Base-by-base conservation (phyloP, 441 rosid species). In the Arabidopsis hybrid region DNA sequence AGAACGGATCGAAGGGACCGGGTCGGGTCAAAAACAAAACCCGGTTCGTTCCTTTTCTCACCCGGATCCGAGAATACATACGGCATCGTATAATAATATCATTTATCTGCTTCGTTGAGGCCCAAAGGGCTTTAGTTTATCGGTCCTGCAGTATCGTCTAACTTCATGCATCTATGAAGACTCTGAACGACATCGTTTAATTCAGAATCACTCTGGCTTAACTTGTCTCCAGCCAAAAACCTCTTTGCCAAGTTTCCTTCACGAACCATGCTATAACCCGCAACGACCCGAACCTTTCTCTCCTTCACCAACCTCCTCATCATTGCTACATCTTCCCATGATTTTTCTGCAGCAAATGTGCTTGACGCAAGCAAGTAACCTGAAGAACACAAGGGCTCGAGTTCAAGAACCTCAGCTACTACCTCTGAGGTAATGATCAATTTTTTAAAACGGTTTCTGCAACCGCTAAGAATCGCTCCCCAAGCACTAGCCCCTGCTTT, bases 381-480 rank as follows among this genome's bases (percentile, higher is more conserved):
- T 11, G 86, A 76, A 12, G 89, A 81, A 52, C 81, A 76, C 69
- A 14, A 67, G 0, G 92, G 89, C 38, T 86, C 85, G 47, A 82
- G 62, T 65, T 82, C 78, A 13, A 88, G 84, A 83, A 88, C 72
- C 47, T 56, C 85, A 12, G 75, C 35, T 31, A 72, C 59, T 51
- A 71, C 82, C 51, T 69, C 78, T 49, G 34, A 65, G 10, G 85
- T 83, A 5, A 71, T 36, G 8, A 32, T 56, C 67, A 81, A 79
- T 10, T 49, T 60, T 63, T 76, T 81, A 8, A 71, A 74, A 10
- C 67, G 68, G 81, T 74, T 84, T 32, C 82, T 88, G 17, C 88
- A 88, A 61, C 85, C 78, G 26, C 85, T 86, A 16, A 88, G 78
- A 47, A 86, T 50, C n/a, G 90, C 73, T 66, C 89, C 90, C 92